phyloP scores from a whole-genome alignment of 345 rosid genomes.

The Melaleuca alternifolia region DNA sequence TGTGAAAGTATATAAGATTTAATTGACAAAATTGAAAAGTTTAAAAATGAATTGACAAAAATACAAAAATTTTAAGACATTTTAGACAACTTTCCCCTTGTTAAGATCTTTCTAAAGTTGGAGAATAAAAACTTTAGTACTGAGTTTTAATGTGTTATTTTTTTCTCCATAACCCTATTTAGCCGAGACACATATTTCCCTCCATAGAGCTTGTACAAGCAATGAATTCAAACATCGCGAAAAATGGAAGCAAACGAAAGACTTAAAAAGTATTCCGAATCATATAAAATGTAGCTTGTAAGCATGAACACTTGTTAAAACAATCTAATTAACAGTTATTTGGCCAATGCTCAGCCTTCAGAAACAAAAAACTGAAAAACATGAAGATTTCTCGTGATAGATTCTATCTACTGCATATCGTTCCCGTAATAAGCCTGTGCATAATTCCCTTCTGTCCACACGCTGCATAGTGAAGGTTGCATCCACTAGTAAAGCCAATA shows the following conservation, averaged over 20 bases:
- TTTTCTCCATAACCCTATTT: background rate
- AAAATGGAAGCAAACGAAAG: background rate
- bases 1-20: no score
- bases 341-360: background rate
- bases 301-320: background rate
- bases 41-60: no score
- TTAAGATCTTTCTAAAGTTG: background rate
- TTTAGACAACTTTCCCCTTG: background rate
- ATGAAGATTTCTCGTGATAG: background rate
- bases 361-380: background rate
- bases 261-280: background rate
- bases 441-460: background rate
- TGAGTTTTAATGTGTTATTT: background rate
- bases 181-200: background rate
- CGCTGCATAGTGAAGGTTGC: background rate
- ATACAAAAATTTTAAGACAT: no score
- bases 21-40: no score
- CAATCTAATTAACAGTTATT: background rate
- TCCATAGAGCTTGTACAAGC: background rate
- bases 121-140: background rate
- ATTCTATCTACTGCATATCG: background rate
- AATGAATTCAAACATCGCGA: background rate
- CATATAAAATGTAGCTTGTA: background rate
- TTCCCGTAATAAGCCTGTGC: background rate
- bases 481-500: background rate